Evolutionary conservation across 2,329 filamentous ascomycete species (phyloP).

Genomic region (Drechslera avenae): DNA sequence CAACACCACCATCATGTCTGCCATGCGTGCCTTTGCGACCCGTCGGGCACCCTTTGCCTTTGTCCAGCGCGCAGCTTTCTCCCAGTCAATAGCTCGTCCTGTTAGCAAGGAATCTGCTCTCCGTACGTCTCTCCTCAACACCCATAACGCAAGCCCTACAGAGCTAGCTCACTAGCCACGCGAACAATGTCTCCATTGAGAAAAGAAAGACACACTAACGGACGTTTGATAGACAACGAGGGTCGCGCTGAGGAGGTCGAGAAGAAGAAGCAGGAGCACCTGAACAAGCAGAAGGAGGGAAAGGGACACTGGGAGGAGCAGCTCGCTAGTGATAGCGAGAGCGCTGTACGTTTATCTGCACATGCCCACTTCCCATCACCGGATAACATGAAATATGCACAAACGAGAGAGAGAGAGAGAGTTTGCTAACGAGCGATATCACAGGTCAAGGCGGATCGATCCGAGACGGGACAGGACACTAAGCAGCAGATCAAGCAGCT

Average conservation of each 20-base stretch:
- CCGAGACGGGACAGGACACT: constrained; percentile 47
- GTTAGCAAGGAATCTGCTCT: constrained; percentile 53
- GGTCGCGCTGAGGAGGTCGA: constrained; percentile 50
- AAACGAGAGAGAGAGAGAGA: not conserved
- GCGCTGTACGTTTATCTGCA: constrained; percentile 36
- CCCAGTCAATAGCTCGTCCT: constrained; percentile 43
- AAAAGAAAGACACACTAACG: constrained; percentile 13
- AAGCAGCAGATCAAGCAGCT: constrained; percentile 52
- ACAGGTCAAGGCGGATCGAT: constrained; percentile 52
- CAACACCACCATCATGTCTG: constrained; percentile 33
- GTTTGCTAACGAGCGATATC: constrained; percentile 4
- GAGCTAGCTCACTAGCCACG: not conserved
- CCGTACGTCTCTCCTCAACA: constrained; percentile 41
- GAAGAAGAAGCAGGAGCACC: constrained; percentile 50
- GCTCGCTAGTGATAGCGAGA: constrained; percentile 52
- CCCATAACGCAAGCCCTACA: no score
- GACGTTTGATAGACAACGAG: constrained; percentile 30
- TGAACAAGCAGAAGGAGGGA: constrained; percentile 52
- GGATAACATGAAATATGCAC: no score
- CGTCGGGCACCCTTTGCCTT: constrained; percentile 37
- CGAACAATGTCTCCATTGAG: not conserved
- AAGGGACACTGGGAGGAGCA: constrained; percentile 53
- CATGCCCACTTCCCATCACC: no score
- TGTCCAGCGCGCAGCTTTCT: constrained; percentile 47
- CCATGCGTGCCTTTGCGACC: constrained; percentile 39